These are phyloP conservation scores for Wickerhamomyces strasburgensis DNA, from an alignment of 805 yeast genomes.

Conservation along the genomic window DNA sequence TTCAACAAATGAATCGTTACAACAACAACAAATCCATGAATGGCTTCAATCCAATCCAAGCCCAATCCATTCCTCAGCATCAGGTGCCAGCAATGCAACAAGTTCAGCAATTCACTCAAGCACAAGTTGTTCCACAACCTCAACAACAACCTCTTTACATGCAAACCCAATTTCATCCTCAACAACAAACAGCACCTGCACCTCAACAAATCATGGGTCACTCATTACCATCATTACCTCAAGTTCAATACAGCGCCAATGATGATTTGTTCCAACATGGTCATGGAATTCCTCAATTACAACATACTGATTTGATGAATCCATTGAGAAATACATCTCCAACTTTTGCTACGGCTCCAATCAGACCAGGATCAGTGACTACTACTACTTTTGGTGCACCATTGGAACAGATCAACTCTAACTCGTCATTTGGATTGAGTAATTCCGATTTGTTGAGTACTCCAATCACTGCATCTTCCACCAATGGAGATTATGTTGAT, in stretches of 20 bases:
- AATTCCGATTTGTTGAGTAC: slow-evolving; percentile 13
- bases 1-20: slow-evolving; percentile 18
- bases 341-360: slow-evolving; percentile 11
- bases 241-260: slow-evolving; percentile 6
- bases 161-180: slow-evolving; percentile 3
- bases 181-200: slow-evolving; percentile 7
- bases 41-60: not conserved
- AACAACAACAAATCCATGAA: slow-evolving; percentile 7
- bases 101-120: too few species aligned
- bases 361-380: slow-evolving; percentile 13
- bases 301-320: slow-evolving; percentile 10
- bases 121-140: slow-evolving; percentile 3
- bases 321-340: slow-evolving; percentile 18
- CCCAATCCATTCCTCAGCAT: slow-evolving; percentile 2
- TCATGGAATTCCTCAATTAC: slow-evolving; percentile 12
- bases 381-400: slow-evolving; percentile 13
- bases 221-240: slow-evolving; percentile 2
- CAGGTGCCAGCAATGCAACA: too few species aligned
- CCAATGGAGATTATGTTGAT: slow-evolving; percentile 9
- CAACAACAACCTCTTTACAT: slow-evolving; percentile 2
- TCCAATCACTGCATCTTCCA: slow-evolving; percentile 10
- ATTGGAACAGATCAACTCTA: slow-evolving; percentile 14
- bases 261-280: slow-evolving; percentile 6
- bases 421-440: slow-evolving; percentile 15
- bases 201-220: not conserved